Evolutionary conservation across 805 yeast species (phyloP), one percentile per base, ranked within the genome.

Genomic region (Pichia heedii): DNA sequence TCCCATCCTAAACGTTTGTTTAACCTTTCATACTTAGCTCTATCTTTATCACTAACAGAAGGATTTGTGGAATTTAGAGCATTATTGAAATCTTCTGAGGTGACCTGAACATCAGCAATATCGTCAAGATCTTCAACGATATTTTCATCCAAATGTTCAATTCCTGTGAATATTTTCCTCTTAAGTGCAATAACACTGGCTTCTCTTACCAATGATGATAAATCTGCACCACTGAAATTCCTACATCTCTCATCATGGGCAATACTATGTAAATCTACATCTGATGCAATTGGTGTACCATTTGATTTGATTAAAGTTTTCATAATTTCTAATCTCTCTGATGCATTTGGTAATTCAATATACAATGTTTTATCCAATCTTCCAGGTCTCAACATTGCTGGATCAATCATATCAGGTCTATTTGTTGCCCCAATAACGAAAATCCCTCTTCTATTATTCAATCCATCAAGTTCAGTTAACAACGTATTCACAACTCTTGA

Each of bases 311-410:
- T 75, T 26, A 88, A 75, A 0, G 97, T 88, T 48, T 71, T 73
- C 58, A 90, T 69, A 46, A 90, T 93, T 50, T 89, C 97, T 3
- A 73, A 65, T 49, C 96, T 72, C 60, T 93, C 98, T 3, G 67
- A 70, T 1, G 78, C 75, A 7, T 77, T 75, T 4, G 98, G 98
- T 41, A 90, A 70, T 59, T 90, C 97, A 22, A 90, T 90, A 62
- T 81, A 90, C 37, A 90, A 67, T 3, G 96, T 86, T 63, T 90
- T 93, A 58, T 93, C 97, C 54, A 90, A 71, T 62, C 98, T 77
- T 6, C 97, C 98, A 0, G 97, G 97, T 59, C 98, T 76, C 37
- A 93, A 66, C 97, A 90, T 93, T 0, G 98, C 98, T 4, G 96
- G 88, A 63, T 90, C 98, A 51, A 90, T 93, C 86, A 90, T 90